Evolutionary conservation across 2,329 filamentous ascomycete species (phyloP), one percentile per base, ranked within the genome.

Genomic region (Curvularia spicifera): DNA sequence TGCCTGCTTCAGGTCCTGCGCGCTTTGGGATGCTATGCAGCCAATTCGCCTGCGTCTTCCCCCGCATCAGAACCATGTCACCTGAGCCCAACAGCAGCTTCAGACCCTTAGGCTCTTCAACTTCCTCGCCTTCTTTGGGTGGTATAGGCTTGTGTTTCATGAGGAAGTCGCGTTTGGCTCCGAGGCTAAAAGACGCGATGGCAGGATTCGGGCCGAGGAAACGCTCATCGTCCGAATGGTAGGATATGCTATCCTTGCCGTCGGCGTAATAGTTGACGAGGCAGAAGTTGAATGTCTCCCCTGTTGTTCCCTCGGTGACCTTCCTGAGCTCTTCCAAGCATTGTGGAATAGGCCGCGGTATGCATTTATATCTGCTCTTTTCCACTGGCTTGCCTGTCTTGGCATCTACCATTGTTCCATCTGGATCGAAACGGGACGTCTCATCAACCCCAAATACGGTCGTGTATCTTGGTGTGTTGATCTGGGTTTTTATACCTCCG

Each of bases 201-300:
- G 86, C 84, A 0, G 91, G 90, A 18, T 88, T 78, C 0, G 78
- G 64, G 0, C 90, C 91, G 0, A 94, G 82, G 65, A 94, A 95
- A 5, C 85, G 81, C 79, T 94, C 91, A 69, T 94, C 90, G 65
- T 94, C 91, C 48, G 87, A 90, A 75, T 94, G 90, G 69, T 89
- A 94, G 10, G 87, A 85, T 48, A 94, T 94, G 65, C 88, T 91
- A 73, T 94, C 90, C 5, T 85, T 80, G 0, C 91, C 90, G 3
- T 84, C 85, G n/a, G 88, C 88, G 71, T 94, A 94, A 78, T 94
- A 94, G 70, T 94, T 94, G 4, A 94, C 89, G 1, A 94, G 82
- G 59, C 88, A 90, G 72, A 93, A 91, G 71, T 94, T 94, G 77
- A 89, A 94, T 0, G 71, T 82, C 68, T 85, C 85, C n/a, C 82